Evolutionary conservation across 495 filamentous ascomycete genomes (phyloP).

Genomic region (Xanthoparmelia taractica): DNA sequence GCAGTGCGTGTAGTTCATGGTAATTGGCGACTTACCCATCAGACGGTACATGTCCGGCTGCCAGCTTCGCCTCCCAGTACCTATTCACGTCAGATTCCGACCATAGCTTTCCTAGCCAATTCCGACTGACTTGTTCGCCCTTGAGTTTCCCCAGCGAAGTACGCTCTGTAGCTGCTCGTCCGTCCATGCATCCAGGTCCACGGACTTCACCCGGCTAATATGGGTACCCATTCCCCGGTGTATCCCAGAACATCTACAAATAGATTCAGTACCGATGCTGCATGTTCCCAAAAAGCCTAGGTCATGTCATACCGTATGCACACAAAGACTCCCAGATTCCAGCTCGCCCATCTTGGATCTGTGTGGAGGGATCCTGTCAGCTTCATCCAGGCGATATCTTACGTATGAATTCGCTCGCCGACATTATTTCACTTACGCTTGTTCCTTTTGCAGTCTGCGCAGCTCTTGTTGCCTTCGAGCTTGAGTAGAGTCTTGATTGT

Average conservation of each 20-base stretch:
- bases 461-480: slow-evolving; percentile 87
- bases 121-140: slow-evolving; percentile 74
- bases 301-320: slow-evolving; percentile 62
- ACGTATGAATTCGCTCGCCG: too few species aligned
- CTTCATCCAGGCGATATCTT: not conserved
- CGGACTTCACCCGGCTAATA: slow-evolving; percentile 94
- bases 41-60: slow-evolving; percentile 87
- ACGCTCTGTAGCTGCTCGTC: slow-evolving; percentile 94
- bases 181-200: slow-evolving; percentile 96
- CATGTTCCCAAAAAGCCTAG: too few species aligned
- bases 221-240: slow-evolving; percentile 98
- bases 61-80: slow-evolving; percentile 94
- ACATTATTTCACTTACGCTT: slow-evolving; percentile 60
- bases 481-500: slow-evolving; percentile 91
- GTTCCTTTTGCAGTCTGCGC: slow-evolving; percentile 97
- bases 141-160: slow-evolving; percentile 85
- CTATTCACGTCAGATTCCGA: slow-evolving; percentile 31
- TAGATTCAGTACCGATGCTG: not conserved
- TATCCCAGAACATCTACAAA: slow-evolving; percentile 74
- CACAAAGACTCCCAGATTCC: slow-evolving; percentile 92
- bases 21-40: slow-evolving; percentile 54
- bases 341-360: slow-evolving; percentile 98
- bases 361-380: slow-evolving; percentile 15
- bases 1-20: slow-evolving; percentile 10
- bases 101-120: not conserved